Evolutionary conservation across 495 filamentous ascomycete species (phyloP).

Genomic region (Pyronema domesticum): DNA sequence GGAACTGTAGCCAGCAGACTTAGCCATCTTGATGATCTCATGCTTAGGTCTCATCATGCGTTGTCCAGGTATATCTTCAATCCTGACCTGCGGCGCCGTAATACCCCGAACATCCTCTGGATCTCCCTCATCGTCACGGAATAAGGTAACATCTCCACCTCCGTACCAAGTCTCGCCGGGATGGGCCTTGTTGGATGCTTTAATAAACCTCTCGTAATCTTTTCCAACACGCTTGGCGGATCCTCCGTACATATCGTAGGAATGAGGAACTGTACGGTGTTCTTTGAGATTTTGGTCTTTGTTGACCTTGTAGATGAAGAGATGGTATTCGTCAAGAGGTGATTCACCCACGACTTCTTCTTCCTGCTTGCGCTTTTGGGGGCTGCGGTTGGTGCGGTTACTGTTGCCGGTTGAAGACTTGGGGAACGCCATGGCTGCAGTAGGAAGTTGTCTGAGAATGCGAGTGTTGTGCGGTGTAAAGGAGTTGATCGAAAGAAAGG

Average conservation of each 20-base stretch:
- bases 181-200: neutral
- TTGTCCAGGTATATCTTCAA: neutral
- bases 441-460: no score
- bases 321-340: neutral
- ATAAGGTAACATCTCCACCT: neutral
- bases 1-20: neutral
- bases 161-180: neutral
- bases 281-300: neutral
- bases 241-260: neutral
- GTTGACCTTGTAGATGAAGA: neutral
- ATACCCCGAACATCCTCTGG: neutral
- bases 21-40: neutral
- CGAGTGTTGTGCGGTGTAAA: no score
- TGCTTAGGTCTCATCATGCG: neutral
- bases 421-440: no score
- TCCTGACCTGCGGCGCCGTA: neutral
- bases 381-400: no score
- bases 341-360: no score
- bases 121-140: neutral
- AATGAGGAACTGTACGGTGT: neutral
- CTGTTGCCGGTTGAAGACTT: no score
- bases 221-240: neutral
- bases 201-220: no score
- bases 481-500: no score
- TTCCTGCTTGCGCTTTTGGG: no score